These are phyloP conservation scores for Galeopsis tetrahit DNA, from an alignment of 257 asterid species.

Conservation along the genomic window DNA sequence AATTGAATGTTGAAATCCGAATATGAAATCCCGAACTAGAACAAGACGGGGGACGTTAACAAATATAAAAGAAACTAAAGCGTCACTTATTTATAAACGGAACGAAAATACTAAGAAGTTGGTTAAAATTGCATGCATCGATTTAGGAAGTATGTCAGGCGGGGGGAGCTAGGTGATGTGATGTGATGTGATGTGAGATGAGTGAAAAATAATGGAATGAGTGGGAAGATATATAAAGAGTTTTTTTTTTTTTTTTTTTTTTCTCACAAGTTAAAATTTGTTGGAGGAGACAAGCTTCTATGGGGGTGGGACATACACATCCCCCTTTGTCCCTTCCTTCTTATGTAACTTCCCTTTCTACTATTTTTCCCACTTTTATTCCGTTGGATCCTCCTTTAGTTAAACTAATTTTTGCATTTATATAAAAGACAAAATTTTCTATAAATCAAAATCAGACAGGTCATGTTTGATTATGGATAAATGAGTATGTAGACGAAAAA, in stretches of 20 bases:
- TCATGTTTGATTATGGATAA: too few species aligned
- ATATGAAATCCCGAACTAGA: too few species aligned
- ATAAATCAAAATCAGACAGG: too few species aligned
- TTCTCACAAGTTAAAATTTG: neutral
- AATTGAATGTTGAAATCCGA: too few species aligned
- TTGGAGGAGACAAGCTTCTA: slow-evolving; percentile 43
- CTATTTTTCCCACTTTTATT: slow-evolving; percentile 2
- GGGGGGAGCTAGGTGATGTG: slow-evolving; percentile 11
- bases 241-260: too few species aligned
- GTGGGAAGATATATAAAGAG: neutral
- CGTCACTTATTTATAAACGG: too few species aligned
- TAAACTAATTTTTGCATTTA: neutral
- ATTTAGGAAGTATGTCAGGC: slow-evolving; percentile 27
- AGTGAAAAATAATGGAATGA: slow-evolving; percentile 4
- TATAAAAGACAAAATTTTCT: too few species aligned
- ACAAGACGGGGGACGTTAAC: too few species aligned
- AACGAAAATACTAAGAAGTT: neutral
- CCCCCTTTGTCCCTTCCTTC: slow-evolving; percentile 60
- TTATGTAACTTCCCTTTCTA: slow-evolving; percentile 59
- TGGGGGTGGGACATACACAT: slow-evolving; percentile 39
- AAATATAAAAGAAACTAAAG: too few species aligned
- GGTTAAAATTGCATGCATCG: slow-evolving; percentile 31
- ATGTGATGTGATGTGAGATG: slow-evolving; percentile 16
- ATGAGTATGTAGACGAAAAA: too few species aligned
- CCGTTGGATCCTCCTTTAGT: neutral